Conservation (phyloP, 116 monocot species). For the Iris pallida region DNA sequence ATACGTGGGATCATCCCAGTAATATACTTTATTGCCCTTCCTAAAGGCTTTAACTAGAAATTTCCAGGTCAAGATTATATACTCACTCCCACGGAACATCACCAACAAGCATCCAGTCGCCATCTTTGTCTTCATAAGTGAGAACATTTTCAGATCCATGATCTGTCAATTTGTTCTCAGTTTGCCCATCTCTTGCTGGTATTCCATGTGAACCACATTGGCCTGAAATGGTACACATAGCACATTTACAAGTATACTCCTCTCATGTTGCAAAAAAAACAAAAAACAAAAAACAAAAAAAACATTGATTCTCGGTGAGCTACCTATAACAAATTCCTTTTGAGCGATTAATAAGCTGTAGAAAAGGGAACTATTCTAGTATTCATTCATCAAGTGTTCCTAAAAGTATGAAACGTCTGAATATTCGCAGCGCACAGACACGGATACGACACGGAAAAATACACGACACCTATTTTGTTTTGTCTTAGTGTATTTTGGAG, state of each 20-base stretch:
- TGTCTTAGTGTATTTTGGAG: too few species aligned
- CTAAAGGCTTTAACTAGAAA: too few species aligned
- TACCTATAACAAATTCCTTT: background rate
- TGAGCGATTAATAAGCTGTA: too few species aligned
- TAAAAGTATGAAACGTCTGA: background rate
- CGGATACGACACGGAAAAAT: too few species aligned
- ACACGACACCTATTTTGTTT: too few species aligned
- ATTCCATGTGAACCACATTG: constrained; percentile 15
- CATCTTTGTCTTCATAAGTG: constrained; percentile 9
- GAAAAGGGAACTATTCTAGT: too few species aligned
- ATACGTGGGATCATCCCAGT: too few species aligned
- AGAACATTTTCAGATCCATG: background rate
- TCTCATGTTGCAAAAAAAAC: background rate
- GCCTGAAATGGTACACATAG: constrained; percentile 4
- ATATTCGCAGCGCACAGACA: background rate
- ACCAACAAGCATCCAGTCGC: constrained; percentile 16
- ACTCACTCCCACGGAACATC: background rate
- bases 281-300: too few species aligned
- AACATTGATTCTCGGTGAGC: background rate
- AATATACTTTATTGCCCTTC: too few species aligned
- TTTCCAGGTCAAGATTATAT: background rate
- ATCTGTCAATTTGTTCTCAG: background rate
- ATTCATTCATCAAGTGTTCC: too few species aligned
- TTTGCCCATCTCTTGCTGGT: constrained; percentile 1
- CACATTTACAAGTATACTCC: constrained; percentile 7